These are phyloP conservation scores for Fusarium compactum DNA, from an alignment of 2,329 filamentous ascomycete genomes.

Conservation along the genomic window DNA sequence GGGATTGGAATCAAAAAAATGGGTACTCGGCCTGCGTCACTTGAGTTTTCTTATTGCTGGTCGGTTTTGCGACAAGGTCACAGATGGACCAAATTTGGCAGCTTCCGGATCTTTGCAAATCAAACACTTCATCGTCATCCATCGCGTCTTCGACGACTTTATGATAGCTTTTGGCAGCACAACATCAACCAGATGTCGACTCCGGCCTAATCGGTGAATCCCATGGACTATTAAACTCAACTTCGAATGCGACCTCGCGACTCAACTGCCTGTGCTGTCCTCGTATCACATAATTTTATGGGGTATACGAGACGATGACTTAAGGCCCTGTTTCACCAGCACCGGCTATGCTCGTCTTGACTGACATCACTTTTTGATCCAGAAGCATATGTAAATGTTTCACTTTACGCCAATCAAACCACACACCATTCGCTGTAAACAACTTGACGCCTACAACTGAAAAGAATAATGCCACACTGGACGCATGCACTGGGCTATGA, in stretches of 20 bases:
- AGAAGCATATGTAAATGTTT: conserved; percentile 52
- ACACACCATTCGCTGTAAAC: conserved; percentile 50
- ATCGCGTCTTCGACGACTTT: conserved; percentile 54
- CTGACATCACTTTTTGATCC: conserved; percentile 48
- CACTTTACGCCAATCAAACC: conserved; percentile 47
- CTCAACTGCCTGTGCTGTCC: conserved; percentile 50
- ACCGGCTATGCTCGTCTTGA: conserved; percentile 39
- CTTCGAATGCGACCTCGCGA: conserved; percentile 50
- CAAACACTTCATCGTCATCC: conserved; percentile 56
- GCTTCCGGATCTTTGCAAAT: conserved; percentile 57
- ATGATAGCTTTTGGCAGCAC: conserved; percentile 54
- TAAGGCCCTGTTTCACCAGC: conserved; percentile 44
- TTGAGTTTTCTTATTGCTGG: conserved; percentile 53
- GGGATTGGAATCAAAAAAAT: conserved; percentile 52
- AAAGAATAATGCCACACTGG: conserved; percentile 22
- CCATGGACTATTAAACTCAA: conserved; percentile 50
- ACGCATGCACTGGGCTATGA: neutral
- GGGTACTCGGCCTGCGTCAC: conserved; percentile 53
- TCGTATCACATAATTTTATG: conserved; percentile 42
- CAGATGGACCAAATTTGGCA: conserved; percentile 55
- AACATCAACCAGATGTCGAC: conserved; percentile 52
- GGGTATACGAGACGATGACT: conserved; percentile 45
- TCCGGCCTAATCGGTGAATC: conserved; percentile 52
- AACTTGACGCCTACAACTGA: conserved; percentile 44
- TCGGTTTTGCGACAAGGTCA: conserved; percentile 54